Evolutionary conservation across 1,284 basidiomycete genomes (phyloP), one percentile per base, ranked within the genome.

Genomic region (Sphaerobolus stellatus): DNA sequence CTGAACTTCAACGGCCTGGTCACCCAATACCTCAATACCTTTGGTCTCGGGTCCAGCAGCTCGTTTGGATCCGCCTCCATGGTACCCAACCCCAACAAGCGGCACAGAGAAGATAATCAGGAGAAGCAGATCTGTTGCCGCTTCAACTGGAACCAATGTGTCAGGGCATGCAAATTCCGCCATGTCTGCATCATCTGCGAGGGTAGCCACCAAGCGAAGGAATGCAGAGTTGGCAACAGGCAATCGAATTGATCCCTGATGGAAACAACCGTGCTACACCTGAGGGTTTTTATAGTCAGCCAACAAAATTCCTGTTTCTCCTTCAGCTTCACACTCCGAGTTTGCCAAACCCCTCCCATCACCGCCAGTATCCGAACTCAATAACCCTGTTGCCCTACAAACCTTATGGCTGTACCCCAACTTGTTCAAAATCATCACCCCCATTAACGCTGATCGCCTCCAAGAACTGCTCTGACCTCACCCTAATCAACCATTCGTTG

Each of bases 401-500:
- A 60, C 60, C 4, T 16, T 58, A 1, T 7, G 4, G 13, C 1
- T 31, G 0, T 25, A 64, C 16, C 61, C 66, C 2, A 30, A 68
- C 6, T 59, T 74, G 0, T 74, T 75, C 58, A 58, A 65, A 22
- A 65, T 74, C 18, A 66, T 66, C 8, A 68, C 71, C 0, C 71
- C 71, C 0, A 66, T 75, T 55, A 59, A 70, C 7, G 62, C 72
- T 16, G 60, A 68, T 45, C 25, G 36, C 1, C 65, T 76, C 22
- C 57, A 68, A 53, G 6, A 34, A 0, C 52, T 71, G 1, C 64
- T 75, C 1, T 9, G 4, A 0, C 31, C 14, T 5, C 74, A 75
- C 54, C 74, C 71, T 0, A 75, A 75, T 49, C 64, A 48, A 2
- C 48, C 61, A 0, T 70, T 73, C 28, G 72, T 78, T 0, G 8